phyloP scores from a whole-genome alignment of 169 alveolate species.

The Eimeria necatrix region DNA sequence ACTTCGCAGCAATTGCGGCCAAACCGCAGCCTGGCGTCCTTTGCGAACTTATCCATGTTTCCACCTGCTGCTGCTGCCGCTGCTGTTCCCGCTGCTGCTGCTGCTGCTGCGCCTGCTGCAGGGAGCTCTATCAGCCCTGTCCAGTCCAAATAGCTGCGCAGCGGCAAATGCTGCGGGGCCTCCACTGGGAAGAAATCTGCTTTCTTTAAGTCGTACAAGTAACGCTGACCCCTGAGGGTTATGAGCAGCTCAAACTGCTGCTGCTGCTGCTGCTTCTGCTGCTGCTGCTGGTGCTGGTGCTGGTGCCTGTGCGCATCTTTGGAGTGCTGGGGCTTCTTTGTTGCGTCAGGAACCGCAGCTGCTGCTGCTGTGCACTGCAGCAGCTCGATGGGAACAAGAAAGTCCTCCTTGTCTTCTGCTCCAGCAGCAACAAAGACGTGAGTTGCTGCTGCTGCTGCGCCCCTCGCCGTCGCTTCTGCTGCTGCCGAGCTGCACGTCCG shows the following conservation, averaged over 20 bases:
- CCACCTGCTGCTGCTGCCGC: conserved; percentile 21
- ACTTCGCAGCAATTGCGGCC: conserved; percentile 79
- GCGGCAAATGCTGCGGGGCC: conserved; percentile 44
- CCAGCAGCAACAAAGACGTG: conserved; percentile 50
- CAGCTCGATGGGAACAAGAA: conserved; percentile 40
- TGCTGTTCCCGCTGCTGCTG: conserved; percentile 65
- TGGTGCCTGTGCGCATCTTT: not conserved
- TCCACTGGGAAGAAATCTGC: conserved; percentile 24
- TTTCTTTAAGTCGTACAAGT: not conserved
- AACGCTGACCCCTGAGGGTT: conserved; percentile 38
- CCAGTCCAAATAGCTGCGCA: conserved; percentile 55
- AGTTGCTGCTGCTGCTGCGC: conserved; percentile 47
- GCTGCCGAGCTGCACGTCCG: conserved; percentile 18
- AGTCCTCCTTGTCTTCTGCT: conserved; percentile 12
- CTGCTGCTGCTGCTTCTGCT: conserved; percentile 20
- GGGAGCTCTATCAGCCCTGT: conserved; percentile 55
- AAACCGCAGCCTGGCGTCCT: conserved; percentile 30
- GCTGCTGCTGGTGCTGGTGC: not conserved
- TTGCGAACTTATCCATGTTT: conserved; percentile 4
- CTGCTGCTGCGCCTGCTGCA: not conserved
- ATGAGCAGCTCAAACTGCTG: conserved; percentile 6
- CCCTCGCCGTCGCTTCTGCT: conserved; percentile 15
- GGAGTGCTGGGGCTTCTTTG: not conserved
- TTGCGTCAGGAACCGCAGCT: not conserved
- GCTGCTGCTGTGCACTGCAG: conserved; percentile 18